Evolutionary conservation across 805 yeast genomes (phyloP), one percentile per base, ranked within the genome.

Genomic region (Teunomyces pallodes): DNA sequence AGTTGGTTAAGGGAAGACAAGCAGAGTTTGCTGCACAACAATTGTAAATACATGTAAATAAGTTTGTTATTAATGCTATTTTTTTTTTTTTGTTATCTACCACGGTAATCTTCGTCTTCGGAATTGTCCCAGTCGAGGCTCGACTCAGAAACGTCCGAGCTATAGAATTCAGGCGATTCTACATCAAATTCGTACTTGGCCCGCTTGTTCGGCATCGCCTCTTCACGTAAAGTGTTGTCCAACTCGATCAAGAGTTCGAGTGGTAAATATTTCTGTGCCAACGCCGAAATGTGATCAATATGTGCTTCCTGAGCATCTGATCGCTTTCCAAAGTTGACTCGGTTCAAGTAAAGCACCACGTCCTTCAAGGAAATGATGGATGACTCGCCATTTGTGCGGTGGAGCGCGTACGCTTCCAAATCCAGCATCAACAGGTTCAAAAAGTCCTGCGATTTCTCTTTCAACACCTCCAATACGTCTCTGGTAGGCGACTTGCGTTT

Each of bases 1-100:
- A 83, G 51, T 62, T 86, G 47, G 76, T 76, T 5, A 70, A 64
- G 46, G 61, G 66, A 16, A 61, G 54, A 13, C 73, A 69, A 50
- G 46, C 32, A 3, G 57, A 56, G 30, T 47, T 58, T 16, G 58
- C 61, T 9, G 46, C 46, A 7, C 58, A 60, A 51, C 57, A 57
- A 42, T 26, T 41, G 59, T 53, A 56, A 53, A 57, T 60, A 58
- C 17, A 27, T 41, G 46, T 17, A 20, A 20, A 4, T 20, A 20
- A 20, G 24, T 20, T 20, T 4, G 24, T 20, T 20, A 20, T 20
- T 20, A 20, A 20, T 20, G 6, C 5, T 20, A 20, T 16, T n/a
- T n/a, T n/a, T n/a, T n/a, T 17, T 2, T 17, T 17, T 17, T 17
- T 17, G 4, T 26, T 17, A 41, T 28, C 17, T 33, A 26, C 16